Evolutionary conservation across 345 rosid species (phyloP).

Genomic region (Eutrema japonicum): DNA sequence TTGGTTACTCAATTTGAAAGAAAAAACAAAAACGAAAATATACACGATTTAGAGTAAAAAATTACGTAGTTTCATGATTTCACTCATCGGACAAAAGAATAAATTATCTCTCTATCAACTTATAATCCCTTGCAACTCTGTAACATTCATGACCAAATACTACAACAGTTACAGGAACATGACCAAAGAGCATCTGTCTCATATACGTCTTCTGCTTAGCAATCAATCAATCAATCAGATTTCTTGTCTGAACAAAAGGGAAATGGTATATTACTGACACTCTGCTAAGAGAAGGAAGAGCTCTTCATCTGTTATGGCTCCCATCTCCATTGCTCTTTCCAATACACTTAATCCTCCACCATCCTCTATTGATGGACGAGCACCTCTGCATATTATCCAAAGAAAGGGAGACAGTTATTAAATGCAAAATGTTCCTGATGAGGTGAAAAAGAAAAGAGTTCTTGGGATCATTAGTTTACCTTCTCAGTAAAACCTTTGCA

Average conservation of each 20-base stretch:
- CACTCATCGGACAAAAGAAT: too few relatives aligned
- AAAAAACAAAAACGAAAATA: too few relatives aligned
- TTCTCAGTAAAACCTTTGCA: constrained; percentile 77
- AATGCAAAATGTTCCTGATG: not conserved
- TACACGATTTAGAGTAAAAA: too few relatives aligned
- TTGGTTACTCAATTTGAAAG: too few relatives aligned
- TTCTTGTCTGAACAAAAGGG: constrained; percentile 13
- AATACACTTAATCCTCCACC: constrained; percentile 68
- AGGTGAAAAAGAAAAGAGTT: not conserved
- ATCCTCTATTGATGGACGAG: constrained; percentile 65
- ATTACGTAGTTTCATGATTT: too few relatives aligned
- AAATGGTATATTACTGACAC: constrained; percentile 37
- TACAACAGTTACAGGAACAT: constrained; percentile 21
- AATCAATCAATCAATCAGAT: constrained; percentile 22
- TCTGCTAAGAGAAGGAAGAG: constrained; percentile 74
- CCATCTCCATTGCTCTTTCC: constrained; percentile 93
- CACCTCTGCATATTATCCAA: constrained; percentile 58
- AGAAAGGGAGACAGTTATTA: not conserved
- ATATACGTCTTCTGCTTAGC: constrained; percentile 16
- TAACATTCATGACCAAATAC: constrained; percentile 9
- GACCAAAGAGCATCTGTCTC: constrained; percentile 10
- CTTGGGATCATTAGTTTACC: constrained; percentile 49
- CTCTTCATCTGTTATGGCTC: constrained; percentile 83
- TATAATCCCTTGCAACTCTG: not conserved
- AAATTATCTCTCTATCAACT: too few relatives aligned